These are phyloP conservation scores for Torulaspora microellipsoides DNA, from an alignment of 805 yeast species.

Conservation along the genomic window DNA sequence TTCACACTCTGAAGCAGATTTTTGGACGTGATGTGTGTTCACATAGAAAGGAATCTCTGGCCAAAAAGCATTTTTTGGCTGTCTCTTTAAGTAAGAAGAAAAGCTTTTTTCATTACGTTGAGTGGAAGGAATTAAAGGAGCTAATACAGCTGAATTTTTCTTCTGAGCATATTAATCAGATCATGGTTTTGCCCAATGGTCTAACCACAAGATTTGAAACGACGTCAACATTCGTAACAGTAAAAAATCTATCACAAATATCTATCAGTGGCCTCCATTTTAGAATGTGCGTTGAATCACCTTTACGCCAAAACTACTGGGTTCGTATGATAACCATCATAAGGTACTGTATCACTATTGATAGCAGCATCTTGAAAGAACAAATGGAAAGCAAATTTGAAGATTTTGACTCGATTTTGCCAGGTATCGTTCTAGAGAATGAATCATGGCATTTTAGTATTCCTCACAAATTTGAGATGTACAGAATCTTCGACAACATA, in stretches of 20 bases:
- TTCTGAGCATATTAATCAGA: conserved; percentile 22
- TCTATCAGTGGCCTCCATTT: conserved; percentile 31
- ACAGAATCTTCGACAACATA: conserved; percentile 74
- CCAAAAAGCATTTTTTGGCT: conserved; percentile 26
- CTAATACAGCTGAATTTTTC: conserved; percentile 23
- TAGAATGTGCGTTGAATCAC: conserved; percentile 51
- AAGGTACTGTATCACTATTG: conserved; percentile 27
- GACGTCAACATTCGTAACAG: conserved; percentile 24
- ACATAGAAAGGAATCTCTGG: conserved; percentile 24
- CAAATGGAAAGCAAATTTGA: conserved; percentile 17
- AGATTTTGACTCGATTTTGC: conserved; percentile 14
- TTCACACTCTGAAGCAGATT: conserved; percentile 43
- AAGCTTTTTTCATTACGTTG: conserved; percentile 11
- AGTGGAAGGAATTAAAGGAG: conserved; percentile 21
- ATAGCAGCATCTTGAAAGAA: conserved; percentile 31
- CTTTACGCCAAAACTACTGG: conserved; percentile 46
- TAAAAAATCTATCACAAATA: conserved; percentile 22
- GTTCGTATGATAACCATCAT: conserved; percentile 43
- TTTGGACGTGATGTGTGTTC: conserved; percentile 31
- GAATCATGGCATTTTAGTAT: conserved; percentile 48
- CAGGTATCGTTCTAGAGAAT: conserved; percentile 40
- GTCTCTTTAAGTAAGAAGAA: conserved; percentile 18
- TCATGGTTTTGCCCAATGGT: conserved; percentile 43
- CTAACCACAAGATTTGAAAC: conserved; percentile 47
- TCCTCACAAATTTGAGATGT: conserved; percentile 72